Percentiles rank a stretch among this genome's conserved stretches.
Conservation (phyloP, 2,329 filamentous ascomycete species). For the Fusarium longipes region DNA sequence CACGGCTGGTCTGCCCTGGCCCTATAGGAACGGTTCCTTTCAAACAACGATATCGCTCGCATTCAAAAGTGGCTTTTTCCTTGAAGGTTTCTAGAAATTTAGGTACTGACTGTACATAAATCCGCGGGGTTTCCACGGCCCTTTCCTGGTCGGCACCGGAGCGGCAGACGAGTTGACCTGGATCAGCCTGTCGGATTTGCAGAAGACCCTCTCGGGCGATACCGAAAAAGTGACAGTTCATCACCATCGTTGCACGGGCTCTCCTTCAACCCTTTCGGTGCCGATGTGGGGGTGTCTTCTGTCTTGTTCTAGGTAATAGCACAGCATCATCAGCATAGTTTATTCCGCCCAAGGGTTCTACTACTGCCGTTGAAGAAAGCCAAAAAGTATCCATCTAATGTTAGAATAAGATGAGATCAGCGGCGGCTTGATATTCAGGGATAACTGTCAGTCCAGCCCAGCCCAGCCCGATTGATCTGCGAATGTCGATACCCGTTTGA, state of each 20-base stretch:
- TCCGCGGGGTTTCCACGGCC: slow-evolving; percentile 26
- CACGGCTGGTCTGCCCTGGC: not conserved
- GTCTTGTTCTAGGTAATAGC: not conserved
- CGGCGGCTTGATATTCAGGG: slow-evolving; percentile 1
- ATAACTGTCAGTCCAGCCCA: not conserved
- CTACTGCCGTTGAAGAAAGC: not conserved
- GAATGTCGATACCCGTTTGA: slow-evolving; percentile 15
- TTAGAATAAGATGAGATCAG: slow-evolving; percentile 25
- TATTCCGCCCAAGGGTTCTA: not conserved
- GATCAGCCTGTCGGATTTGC: not conserved
- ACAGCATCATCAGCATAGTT: not conserved
- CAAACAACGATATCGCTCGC: not conserved
- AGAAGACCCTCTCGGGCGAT: slow-evolving; percentile 2
- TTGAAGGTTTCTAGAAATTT: slow-evolving; percentile 38
- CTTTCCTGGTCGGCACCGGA: slow-evolving; percentile 38
- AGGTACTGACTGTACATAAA: not conserved
- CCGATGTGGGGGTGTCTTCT: slow-evolving; percentile 29
- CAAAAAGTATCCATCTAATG: not conserved
- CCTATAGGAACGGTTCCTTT: slow-evolving; percentile 22
- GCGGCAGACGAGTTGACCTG: slow-evolving; percentile 6
- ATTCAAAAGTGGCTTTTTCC: not conserved
- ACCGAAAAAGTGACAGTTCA: slow-evolving; percentile 17
- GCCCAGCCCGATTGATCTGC: slow-evolving; percentile 10
- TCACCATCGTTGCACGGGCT: slow-evolving; percentile 2
- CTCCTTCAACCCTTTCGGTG: slow-evolving; percentile 27